phyloP scores from a whole-genome alignment of 768 basidiomycete genomes.

The Trametes cingulata region DNA sequence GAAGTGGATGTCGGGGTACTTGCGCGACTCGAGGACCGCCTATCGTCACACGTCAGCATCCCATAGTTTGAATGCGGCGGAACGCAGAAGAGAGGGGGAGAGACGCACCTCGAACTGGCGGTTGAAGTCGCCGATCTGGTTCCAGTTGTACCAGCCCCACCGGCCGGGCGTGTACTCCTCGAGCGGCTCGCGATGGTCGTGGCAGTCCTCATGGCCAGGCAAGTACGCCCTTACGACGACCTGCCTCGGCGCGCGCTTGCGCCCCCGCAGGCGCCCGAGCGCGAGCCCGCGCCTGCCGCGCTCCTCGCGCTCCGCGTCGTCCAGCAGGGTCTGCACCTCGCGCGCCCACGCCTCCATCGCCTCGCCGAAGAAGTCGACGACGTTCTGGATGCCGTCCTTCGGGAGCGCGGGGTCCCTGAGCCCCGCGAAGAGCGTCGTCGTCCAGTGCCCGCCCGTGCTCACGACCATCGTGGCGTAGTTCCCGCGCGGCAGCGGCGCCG shows the following conservation, averaged over 20 bases:
- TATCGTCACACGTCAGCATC: constrained; percentile 25
- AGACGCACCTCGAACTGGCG: constrained; percentile 53
- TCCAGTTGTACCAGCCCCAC: constrained; percentile 67
- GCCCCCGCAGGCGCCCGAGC: constrained; percentile 25
- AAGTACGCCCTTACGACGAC: constrained; percentile 62
- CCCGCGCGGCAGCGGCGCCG: constrained; percentile 45
- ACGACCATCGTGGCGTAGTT: constrained; percentile 64
- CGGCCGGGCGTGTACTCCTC: constrained; percentile 42
- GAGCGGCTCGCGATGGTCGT: constrained; percentile 49
- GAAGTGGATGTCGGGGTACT: constrained; percentile 58
- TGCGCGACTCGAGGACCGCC: constrained; percentile 41
- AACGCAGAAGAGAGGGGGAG: not conserved
- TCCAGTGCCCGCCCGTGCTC: constrained; percentile 73
- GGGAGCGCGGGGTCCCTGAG: constrained; percentile 37
- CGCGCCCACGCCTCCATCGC: constrained; percentile 58
- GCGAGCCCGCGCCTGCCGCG: constrained; percentile 13
- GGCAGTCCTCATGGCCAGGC: constrained; percentile 68
- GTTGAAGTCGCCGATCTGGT: constrained; percentile 58
- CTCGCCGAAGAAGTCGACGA: constrained; percentile 59
- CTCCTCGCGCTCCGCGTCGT: constrained; percentile 33
- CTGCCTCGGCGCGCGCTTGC: constrained; percentile 30
- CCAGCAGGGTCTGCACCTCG: constrained; percentile 48
- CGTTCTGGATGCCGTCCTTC: constrained; percentile 51
- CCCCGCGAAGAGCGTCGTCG: constrained; percentile 51
- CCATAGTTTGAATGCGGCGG: not conserved